Percentiles rank a stretch among this genome's conserved stretches.
phyloP scores from a whole-genome alignment of 495 filamentous ascomycete species.

The Penicillium bialowiezense region DNA sequence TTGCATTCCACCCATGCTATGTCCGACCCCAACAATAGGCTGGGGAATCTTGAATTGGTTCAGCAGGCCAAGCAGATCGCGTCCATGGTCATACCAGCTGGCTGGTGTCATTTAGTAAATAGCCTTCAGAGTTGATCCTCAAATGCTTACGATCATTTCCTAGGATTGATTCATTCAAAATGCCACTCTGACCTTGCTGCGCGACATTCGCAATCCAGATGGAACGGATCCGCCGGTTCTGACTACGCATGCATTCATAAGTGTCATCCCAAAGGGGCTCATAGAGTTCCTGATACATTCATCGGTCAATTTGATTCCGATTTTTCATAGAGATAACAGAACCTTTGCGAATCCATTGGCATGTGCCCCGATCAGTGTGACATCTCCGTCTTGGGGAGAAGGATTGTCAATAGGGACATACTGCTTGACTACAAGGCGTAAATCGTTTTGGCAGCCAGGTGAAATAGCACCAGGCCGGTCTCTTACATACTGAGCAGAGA shows the following conservation, averaged over 20 bases:
- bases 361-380: conserved; percentile 71
- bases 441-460: conserved; percentile 45
- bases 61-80: conserved; percentile 70
- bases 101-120: conserved; percentile 25
- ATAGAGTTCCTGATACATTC: conserved; percentile 70
- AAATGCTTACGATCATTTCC: conserved; percentile 41
- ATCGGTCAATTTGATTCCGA: no score
- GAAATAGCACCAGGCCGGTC: no score
- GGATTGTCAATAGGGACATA: conserved; percentile 62
- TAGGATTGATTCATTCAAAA: conserved; percentile 59
- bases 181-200: conserved; percentile 61
- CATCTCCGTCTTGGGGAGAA: conserved; percentile 51
- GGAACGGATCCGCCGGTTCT: conserved; percentile 38
- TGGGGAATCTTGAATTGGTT: conserved; percentile 68
- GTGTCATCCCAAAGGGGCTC: conserved; percentile 74
- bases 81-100: conserved; percentile 67
- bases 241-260: conserved; percentile 46
- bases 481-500: conserved; percentile 56
- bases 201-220: conserved; percentile 73
- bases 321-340: no score
- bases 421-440: conserved; percentile 67
- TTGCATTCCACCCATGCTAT: conserved; percentile 68
- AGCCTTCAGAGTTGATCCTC: neutral
- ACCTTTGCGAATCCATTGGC: conserved; percentile 76
- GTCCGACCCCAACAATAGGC: conserved; percentile 71